A percentile compares a stretch with the other conserved stretches of the same genome.
Evolutionary conservation across 306 rosid species (phyloP).

Genomic region (apple (Malus domestica)): DNA sequence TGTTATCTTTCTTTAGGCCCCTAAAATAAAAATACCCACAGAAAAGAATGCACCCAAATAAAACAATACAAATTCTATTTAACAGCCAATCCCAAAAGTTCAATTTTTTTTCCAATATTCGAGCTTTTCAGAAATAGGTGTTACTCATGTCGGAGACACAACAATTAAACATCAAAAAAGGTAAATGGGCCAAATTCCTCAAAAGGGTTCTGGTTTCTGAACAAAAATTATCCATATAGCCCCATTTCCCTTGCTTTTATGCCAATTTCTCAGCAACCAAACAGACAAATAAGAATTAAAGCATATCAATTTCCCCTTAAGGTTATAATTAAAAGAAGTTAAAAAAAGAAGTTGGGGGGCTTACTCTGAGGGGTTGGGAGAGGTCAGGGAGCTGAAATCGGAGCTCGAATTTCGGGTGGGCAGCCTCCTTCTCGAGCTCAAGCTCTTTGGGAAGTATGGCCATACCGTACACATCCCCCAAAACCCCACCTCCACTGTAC

Average conservation of each 20-base stretch:
- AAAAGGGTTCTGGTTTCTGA: neutral
- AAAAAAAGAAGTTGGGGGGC: neutral
- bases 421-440: conserved; percentile 27
- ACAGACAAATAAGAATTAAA: neutral
- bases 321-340: neutral
- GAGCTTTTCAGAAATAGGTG: neutral
- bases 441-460: conserved; percentile 37
- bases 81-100: neutral
- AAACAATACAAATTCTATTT: neutral
- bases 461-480: conserved; percentile 46
- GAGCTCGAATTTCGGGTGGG: conserved; percentile 21
- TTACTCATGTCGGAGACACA: neutral
- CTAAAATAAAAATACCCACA: neutral
- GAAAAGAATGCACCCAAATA: neutral
- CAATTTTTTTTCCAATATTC: neutral
- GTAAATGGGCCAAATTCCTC: neutral
- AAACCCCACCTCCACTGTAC: conserved; percentile 38
- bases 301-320: neutral
- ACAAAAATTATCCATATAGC: neutral
- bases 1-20: neutral
- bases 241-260: neutral
- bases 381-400: conserved; percentile 54
- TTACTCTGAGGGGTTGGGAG: conserved; percentile 30
- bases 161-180: neutral
- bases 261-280: conserved; percentile 3